Evolutionary conservation across 2,329 filamentous ascomycete genomes (phyloP), one percentile per base, ranked within the genome.

Genomic region (Beauveria brongniartii): DNA sequence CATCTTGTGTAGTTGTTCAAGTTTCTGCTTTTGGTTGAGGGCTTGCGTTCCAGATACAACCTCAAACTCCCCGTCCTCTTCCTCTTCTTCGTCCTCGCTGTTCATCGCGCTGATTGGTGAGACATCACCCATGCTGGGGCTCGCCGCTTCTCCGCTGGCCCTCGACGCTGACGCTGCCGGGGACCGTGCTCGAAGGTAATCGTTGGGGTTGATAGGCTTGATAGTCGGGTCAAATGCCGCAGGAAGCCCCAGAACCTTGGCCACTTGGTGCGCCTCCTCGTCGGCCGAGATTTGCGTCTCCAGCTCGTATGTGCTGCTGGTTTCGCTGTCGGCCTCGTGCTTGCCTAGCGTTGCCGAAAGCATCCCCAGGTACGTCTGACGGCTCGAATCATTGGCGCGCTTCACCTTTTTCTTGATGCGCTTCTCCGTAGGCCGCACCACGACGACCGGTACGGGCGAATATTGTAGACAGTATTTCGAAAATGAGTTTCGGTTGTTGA

Each of bases 391-490:
- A 59, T 89, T 86, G 55, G 86, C 82, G 34, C 92, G 86, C 77
- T 96, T 96, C 62, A 83, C 82, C 75, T 94, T 95, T 77, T 95
- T 95, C 75, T 94, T 94, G 70, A 90, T 84, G 22, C 92, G 88
- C 76, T 95, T 95, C 63, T 90, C 89, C 37, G 88, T 89, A 41
- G 92, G 92, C 4, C 92, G 85, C 10, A 96, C 92, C 37, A 97
- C 92, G 34, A 96, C 92, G 8, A 96, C 92, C 1, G 92, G 92
- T 1, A 97, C 90, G 0, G 92, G 92, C 1, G 90, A 96, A 72
- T 96, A 92, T 71, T 97, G 92, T 14, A 96, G 81, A 69, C 92
- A 96, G 75, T 96, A 97, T 71, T 96, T 96, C 28, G 91, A 95
- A 50, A 96, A 92, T 0, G 90, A 94, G 65, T 91, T 94, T 48